Evolutionary conservation across 2,329 filamentous ascomycete genomes (phyloP).

Genomic region (Aspergillus pseudoviridinutans): DNA sequence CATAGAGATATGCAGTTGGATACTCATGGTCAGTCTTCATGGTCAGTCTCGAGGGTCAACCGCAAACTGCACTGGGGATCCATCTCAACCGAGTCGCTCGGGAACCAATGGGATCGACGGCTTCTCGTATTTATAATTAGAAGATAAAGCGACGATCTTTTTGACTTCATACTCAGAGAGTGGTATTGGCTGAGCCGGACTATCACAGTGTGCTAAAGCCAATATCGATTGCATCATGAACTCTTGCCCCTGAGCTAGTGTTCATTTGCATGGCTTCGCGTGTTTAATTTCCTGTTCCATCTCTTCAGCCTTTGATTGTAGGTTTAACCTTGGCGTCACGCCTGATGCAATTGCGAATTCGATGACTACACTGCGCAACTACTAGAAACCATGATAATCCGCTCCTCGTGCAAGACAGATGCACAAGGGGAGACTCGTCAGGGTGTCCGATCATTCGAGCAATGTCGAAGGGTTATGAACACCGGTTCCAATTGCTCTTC

Average conservation of each 20-base stretch:
- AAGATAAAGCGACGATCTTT: conserved; percentile 9
- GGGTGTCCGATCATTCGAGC: background rate
- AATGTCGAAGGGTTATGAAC: background rate
- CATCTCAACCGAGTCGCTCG: background rate
- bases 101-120: conserved; percentile 7
- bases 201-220: background rate
- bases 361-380: background rate
- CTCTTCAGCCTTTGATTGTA: background rate
- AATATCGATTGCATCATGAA: background rate
- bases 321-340: background rate
- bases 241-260: background rate
- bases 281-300: background rate
- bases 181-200: background rate
- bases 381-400: background rate
- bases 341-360: background rate
- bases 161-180: background rate
- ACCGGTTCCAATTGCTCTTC: background rate
- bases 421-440: background rate
- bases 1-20: background rate
- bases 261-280: background rate
- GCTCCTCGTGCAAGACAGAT: background rate
- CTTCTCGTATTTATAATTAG: conserved; percentile 19
- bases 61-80: background rate
- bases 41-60: background rate
- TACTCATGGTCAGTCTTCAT: background rate